Conservation (phyloP, 2,329 filamentous ascomycete species). For the Basipetospora chlamydospora region DNA sequence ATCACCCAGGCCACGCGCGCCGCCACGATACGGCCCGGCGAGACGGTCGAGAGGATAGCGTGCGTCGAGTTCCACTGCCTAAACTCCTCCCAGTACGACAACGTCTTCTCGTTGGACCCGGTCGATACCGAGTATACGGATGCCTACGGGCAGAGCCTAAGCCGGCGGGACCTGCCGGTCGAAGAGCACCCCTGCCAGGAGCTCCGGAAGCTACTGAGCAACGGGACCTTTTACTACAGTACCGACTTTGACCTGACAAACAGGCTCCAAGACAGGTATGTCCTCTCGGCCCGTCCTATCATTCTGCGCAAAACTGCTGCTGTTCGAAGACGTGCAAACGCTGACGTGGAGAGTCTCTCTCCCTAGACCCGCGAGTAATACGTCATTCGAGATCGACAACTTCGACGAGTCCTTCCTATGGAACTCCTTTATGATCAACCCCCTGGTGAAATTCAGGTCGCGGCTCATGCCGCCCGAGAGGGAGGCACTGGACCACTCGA, state of each 20-base stretch:
- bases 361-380: conserved; percentile 57
- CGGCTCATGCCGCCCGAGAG: conserved; percentile 63
- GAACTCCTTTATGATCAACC: conserved; percentile 98
- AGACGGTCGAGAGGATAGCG: conserved; percentile 77
- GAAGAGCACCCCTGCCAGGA: conserved; percentile 77
- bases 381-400: conserved; percentile 79
- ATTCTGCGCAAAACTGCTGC: too few species aligned
- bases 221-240: conserved; percentile 95
- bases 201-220: conserved; percentile 79
- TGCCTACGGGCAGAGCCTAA: conserved; percentile 35
- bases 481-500: conserved; percentile 66
- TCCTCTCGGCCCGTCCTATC: background rate
- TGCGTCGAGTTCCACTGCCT: conserved; percentile 88
- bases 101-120: conserved; percentile 45
- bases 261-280: conserved; percentile 70
- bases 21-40: conserved; percentile 70
- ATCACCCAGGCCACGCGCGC: conserved; percentile 68
- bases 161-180: conserved; percentile 52
- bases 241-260: conserved; percentile 97
- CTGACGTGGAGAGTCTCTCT: too few species aligned
- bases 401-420: conserved; percentile 87
- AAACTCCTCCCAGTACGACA: conserved; percentile 74
- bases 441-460: conserved; percentile 77
- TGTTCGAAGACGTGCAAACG: too few species aligned
- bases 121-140: conserved; percentile 35